Base-by-base conservation (phyloP, 225 moss, liverwort and hornwort genomes). In the Polytrichum commune region DNA sequence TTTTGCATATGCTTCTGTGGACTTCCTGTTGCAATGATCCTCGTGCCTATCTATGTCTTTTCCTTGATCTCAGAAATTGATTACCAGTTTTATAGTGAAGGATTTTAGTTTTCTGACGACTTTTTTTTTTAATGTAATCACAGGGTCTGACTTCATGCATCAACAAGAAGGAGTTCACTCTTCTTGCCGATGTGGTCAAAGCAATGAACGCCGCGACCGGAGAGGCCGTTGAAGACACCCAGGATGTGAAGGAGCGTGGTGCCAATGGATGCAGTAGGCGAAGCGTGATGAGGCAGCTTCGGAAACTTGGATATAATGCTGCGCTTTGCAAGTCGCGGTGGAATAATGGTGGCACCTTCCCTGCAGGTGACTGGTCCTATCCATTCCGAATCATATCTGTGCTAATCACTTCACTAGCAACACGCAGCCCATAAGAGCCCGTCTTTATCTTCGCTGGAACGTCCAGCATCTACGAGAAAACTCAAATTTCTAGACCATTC, bases 321-420 rank as follows among this genome's bases (percentile, higher is more conserved):
- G 95, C 88, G 56, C 80, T 96, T 28, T 96, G 95, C 88, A 96
- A 96, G 78, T 91, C 95, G n/a, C 77, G 88, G 73, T 96, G 95
- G 95, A 87, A 88, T 19, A 90, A 93, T 29, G 88, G 86, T 20
- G 91, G 90, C 1, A 90, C 91, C 67, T 89, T 91, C 64, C 93
- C 95, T 23, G 93, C 91, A 81, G 95, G 95, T 77, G 19, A 72
- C 66, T 65, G 18, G 18, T 13, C 28, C 53, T 8, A 9, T 35
- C 19, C 55, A 58, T 20, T 58, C 16, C 46, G 46, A 38, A 46
- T 46, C 13, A 0, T 35, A 16, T 16, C 16, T 13, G 3, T 46
- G 10, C 46, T 13, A 16, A 46, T 46, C 13, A 46, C 4, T 46
- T 16, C 46, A 46, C 13, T 13, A 46, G 46, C 13, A 46, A 46